Evolutionary conservation across 179 eudicot species (phyloP), one percentile per base, ranked within the genome.

Genomic region (Vitellaria paradoxa): DNA sequence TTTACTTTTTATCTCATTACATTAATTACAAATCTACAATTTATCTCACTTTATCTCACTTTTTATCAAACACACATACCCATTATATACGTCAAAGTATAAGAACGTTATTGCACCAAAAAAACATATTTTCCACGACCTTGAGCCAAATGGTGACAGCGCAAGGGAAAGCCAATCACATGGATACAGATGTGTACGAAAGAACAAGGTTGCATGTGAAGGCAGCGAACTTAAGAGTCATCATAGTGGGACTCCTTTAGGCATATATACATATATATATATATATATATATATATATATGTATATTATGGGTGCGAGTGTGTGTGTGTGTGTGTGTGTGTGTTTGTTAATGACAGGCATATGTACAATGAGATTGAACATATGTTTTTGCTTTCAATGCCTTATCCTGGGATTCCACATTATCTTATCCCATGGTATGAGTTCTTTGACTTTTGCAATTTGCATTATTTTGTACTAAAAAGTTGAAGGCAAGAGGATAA

Each of bases 321-420:
- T 30, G 37, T 30, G 37, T 30, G 37, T 30, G 1, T 30, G 1
- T 30, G 37, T 30, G 37, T 30, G 37, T 30, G 37, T 30, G 37
- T 30, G 37, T 30, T 2, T 30, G 37, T 30, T 30, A 30, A 30
- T 30, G 37, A 30, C 37, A 30, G 37, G 37, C 37, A 30, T 30
- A 30, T 2, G 2, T 30, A 30, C 37, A 30, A 30, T 30, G 37
- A 30, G 37, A 30, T 30, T 30, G 37, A 52, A 20, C 2, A 21
- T 6, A 1, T 17, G 60, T 10, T 65, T 50, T 63, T 53, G 37
- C 52, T 65, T n/a, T 52, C 30, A 49, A 18, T 13, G 50, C 73
- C 83, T 82, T 85, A 82, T 82, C 85, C 83, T 74, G 17, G 60
- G 83, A 77, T 80, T 77, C 85, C 75, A 60, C 68, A 65, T 82